Evolutionary conservation across 2,329 filamentous ascomycete species (phyloP).

Genomic region (Paecilomyces fulvus): DNA sequence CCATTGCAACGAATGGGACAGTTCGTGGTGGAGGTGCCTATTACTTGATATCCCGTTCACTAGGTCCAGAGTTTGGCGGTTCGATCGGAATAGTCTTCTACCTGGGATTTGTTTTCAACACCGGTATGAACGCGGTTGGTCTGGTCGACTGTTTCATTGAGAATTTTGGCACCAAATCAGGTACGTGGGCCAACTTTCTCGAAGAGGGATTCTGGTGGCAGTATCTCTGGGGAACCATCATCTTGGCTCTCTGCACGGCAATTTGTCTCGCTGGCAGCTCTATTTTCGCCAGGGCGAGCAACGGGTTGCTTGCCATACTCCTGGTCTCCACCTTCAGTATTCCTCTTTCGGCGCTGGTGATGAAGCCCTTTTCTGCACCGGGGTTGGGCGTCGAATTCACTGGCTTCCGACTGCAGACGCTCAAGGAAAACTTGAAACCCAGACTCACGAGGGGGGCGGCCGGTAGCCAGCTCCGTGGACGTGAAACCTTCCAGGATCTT

Average conservation of each 20-base stretch:
- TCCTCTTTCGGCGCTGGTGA: conserved; percentile 64
- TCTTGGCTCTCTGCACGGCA: conserved; percentile 61
- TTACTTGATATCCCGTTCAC: conserved; percentile 75
- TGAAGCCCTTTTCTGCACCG: conserved; percentile 57
- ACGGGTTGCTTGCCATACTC: conserved; percentile 63
- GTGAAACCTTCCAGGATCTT: conserved; percentile 67
- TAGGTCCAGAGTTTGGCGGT: conserved; percentile 82
- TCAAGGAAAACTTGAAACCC: conserved; percentile 67
- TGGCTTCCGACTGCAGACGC: conserved; percentile 61
- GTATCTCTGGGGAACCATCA: conserved; percentile 66
- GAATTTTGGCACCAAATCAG: conserved; percentile 56
- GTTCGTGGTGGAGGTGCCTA: conserved; percentile 83
- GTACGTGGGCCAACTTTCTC: conserved; percentile 52
- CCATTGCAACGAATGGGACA: conserved; percentile 82
- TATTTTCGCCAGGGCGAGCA: conserved; percentile 72
- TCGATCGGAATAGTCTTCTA: conserved; percentile 85
- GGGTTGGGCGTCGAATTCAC: conserved; percentile 65
- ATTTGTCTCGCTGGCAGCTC: conserved; percentile 73
- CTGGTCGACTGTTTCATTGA: conserved; percentile 73
- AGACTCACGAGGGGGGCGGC: conserved; percentile 53
- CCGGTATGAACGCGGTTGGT: conserved; percentile 78
- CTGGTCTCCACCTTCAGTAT: conserved; percentile 71
- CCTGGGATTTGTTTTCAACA: conserved; percentile 80
- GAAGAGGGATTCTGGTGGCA: conserved; percentile 66
- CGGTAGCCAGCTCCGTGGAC: conserved; percentile 53